These are phyloP conservation scores for Achaetomiella virescens DNA, from an alignment of 495 filamentous ascomycete species.

Conservation along the genomic window DNA sequence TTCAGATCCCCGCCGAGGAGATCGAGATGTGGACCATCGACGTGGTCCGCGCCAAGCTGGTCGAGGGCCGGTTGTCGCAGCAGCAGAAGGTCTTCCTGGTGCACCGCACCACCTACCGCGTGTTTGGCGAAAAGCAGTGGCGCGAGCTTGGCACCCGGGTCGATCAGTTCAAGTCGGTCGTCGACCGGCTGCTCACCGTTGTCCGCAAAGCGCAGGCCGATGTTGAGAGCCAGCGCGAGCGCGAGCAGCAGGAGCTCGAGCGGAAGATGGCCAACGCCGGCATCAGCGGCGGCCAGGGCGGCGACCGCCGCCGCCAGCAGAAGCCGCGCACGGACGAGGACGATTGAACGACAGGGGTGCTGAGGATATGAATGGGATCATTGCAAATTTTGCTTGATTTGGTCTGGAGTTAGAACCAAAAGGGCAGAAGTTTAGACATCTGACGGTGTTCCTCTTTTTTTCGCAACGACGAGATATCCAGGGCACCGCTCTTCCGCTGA, in stretches of 20 bases:
- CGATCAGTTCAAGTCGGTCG: conserved; percentile 78
- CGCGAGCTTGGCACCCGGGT: conserved; percentile 80
- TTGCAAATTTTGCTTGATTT: conserved; percentile 13
- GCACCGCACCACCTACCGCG: conserved; percentile 87
- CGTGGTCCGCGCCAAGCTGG: conserved; percentile 86
- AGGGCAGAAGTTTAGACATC: conserved; percentile 4
- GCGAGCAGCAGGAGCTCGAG: conserved; percentile 53
- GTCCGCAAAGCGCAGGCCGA: conserved; percentile 72
- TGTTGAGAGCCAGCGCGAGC: conserved; percentile 51
- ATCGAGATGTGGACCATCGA: conserved; percentile 99
- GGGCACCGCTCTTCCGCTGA: conserved; percentile 2
- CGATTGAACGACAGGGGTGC: conserved; percentile 28
- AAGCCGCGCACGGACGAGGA: conserved; percentile 43
- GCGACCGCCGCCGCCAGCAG: conserved; percentile 23
- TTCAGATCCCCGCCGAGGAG: conserved; percentile 73
- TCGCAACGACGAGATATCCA: conserved; percentile 11
- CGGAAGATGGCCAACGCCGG: conserved; percentile 44
- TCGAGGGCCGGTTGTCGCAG: conserved; percentile 92
- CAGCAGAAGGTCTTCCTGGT: conserved; percentile 87
- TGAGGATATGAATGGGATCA: conserved; percentile 2
- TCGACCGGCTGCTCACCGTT: conserved; percentile 67
- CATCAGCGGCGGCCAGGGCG: conserved; percentile 28
- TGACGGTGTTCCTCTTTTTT: conserved; percentile 5
- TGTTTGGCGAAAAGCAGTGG: conserved; percentile 98
- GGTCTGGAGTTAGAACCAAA: conserved; percentile 20